A percentile compares a stretch with the other conserved stretches of the same genome.
phyloP scores from a whole-genome alignment of 495 filamentous ascomycete species.

The Penicillium chermesinum region DNA sequence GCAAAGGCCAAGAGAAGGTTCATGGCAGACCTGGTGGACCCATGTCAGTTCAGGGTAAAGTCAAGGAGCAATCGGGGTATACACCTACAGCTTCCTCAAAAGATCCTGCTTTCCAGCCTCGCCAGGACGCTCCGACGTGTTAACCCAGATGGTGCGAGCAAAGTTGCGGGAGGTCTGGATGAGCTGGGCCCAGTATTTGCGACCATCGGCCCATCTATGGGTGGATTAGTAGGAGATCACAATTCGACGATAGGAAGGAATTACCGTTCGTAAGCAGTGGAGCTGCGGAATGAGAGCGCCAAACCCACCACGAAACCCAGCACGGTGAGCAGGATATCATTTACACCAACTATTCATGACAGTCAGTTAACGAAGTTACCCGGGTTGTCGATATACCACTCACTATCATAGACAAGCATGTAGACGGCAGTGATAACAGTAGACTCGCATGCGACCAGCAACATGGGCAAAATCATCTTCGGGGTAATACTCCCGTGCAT shows the following conservation, averaged over 20 bases:
- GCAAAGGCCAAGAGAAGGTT: constrained; percentile 78
- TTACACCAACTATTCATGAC: constrained; percentile 45
- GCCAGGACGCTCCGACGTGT: constrained; percentile 61
- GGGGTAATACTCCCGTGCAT: constrained; percentile 78
- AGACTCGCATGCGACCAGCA: constrained; percentile 64
- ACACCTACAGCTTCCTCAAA: constrained; percentile 57
- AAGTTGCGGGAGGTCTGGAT: constrained; percentile 68
- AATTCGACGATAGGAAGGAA: background rate
- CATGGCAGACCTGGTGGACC: constrained; percentile 56
- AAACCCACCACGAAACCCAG: constrained; percentile 87
- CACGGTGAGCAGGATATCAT: constrained; percentile 70
- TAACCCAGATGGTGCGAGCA: constrained; percentile 74
- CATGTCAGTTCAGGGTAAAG: constrained; percentile 5
- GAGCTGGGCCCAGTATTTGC: constrained; percentile 72
- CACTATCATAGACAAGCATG: constrained; percentile 44
- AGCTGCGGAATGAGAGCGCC: constrained; percentile 75
- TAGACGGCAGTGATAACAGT: constrained; percentile 62
- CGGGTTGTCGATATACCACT: constrained; percentile 18
- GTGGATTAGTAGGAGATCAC: background rate
- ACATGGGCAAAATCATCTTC: constrained; percentile 70
- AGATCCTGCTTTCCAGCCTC: constrained; percentile 61
- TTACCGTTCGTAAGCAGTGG: constrained; percentile 78
- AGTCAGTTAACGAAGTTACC: background rate
- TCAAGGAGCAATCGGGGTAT: background rate
- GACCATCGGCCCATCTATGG: constrained; percentile 60